Base-by-base conservation (phyloP, 148 eudicot genomes). In the Spergularia bocconei region DNA sequence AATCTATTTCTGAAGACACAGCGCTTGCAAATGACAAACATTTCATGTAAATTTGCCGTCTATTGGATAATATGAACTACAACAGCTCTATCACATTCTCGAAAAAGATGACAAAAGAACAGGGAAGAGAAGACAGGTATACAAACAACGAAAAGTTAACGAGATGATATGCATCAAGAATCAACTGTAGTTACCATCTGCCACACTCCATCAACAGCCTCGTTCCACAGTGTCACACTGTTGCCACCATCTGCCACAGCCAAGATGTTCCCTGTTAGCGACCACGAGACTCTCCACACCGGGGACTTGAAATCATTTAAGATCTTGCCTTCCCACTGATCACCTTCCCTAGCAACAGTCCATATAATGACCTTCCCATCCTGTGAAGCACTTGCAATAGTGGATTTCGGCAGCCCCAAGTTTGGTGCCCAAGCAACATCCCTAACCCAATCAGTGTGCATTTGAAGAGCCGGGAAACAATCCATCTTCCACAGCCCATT, bases 351-450 rank as follows among this genome's bases (percentile, higher is more conserved):
- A 15, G 86, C 89, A 75, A 85, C 91, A 5, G 93, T 89, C 98
- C 97, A 93, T 52, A 93, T 87, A 20, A 93, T 91, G 47, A 91
- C 97, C 2, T 87, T 89, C 51, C 98, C 97, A 76, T 93, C 98
- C 74, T 93, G 97, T 13, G 98, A 91, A 74, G 92, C 93, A 64
- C 98, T 93, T 17, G 98, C 98, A 21, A 93, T 88, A 20, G 98
- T 93, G 48, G 98, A 89, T 78, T 93, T 93, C 0, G 98, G 96
- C 64, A 93, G 88, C n/a, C 98, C 98, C 84, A 93, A 82, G 69
- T 93, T 93, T 7, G 98, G 97, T 11, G 98, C 98, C 98, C 98
- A 93, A 19, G 97, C 90, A 57, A 93, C 98, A 76, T 91, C 95
- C 77, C 98, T 84, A 50, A 93, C 98, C 95, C 94, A 84, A 79